phyloP scores from a whole-genome alignment of 1,284 basidiomycete genomes.

The Bjerkandera adusta region DNA sequence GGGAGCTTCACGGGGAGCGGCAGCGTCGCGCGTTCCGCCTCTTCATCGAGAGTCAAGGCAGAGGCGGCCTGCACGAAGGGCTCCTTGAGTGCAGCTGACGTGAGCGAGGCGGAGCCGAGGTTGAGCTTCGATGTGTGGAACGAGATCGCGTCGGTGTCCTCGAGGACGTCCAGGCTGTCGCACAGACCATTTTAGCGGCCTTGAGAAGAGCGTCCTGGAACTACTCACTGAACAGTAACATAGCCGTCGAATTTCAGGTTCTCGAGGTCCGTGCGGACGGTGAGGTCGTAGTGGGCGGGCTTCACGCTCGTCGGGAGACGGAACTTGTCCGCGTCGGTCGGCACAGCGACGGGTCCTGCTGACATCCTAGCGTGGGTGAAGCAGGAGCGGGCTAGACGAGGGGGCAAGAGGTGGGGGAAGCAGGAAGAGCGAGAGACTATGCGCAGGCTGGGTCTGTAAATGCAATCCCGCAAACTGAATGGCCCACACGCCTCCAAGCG shows the following conservation, averaged over 20 bases:
- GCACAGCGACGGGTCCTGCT: constrained; percentile 2
- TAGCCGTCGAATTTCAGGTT: constrained; percentile 75
- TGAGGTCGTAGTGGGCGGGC: constrained; percentile 83
- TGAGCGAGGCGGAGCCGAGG: constrained; percentile 67
- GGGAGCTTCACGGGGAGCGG: constrained; percentile 54
- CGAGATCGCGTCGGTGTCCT: constrained; percentile 63
- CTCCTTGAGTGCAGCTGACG: constrained; percentile 54
- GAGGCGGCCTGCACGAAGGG: constrained; percentile 47
- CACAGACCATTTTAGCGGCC: too few species aligned
- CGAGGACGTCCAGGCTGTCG: constrained; percentile 66
- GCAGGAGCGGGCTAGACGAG: constrained; percentile 5
- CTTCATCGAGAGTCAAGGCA: constrained; percentile 49
- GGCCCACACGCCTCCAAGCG: constrained; percentile 1
- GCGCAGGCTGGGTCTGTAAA: background rate
- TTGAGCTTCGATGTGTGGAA: constrained; percentile 76
- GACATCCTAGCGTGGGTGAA: constrained; percentile 12
- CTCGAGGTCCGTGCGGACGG: constrained; percentile 82
- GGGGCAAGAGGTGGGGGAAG: background rate
- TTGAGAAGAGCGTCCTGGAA: too few species aligned
- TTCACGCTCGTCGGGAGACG: constrained; percentile 76
- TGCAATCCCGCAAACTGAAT: background rate
- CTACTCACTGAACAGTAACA: constrained; percentile 65
- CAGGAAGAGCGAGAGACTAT: too few species aligned
- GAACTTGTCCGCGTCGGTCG: constrained; percentile 42
- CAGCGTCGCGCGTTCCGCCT: constrained; percentile 65